A percentile compares a stretch with the other conserved stretches of the same genome.
Evolutionary conservation across 306 rosid genomes (phyloP).

Genomic region (Vigna mungo): DNA sequence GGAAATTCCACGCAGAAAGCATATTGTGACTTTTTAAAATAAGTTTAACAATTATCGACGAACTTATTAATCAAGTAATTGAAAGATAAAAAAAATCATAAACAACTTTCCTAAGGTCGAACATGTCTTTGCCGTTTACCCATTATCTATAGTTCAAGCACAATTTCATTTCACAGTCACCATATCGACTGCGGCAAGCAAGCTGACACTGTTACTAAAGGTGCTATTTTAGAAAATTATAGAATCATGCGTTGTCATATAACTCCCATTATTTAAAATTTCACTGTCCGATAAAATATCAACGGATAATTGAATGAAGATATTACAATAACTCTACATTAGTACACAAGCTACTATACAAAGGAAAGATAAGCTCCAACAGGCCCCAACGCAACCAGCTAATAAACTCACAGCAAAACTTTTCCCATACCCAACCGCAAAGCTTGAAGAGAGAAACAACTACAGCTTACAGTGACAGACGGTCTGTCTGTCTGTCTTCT

Average conservation of each 20-base stretch:
- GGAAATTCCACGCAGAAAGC: neutral
- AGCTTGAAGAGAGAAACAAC: neutral
- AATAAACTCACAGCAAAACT: neutral
- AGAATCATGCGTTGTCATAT: neutral
- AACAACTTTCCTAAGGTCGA: neutral
- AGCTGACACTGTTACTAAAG: too few relatives aligned
- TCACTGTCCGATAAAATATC: neutral
- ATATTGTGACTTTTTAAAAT: neutral
- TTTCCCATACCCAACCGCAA: neutral
- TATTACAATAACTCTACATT: neutral
- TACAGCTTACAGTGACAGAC: constrained; percentile 15
- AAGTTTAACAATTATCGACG: neutral
- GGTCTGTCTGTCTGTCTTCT: neutral
- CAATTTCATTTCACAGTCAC: neutral
- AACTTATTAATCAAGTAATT: neutral
- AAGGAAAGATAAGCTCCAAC: neutral
- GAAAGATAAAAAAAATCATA: neutral
- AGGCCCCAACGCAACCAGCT: neutral
- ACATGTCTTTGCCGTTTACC: neutral
- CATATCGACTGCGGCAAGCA: neutral
- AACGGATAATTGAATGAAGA: neutral
- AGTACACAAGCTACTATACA: neutral
- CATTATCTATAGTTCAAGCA: neutral
- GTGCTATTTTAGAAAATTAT: neutral
- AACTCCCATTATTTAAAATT: neutral